Conservation (phyloP, 176 grass and related monocot genomes). For the Eragrostis nindensis region DNA sequence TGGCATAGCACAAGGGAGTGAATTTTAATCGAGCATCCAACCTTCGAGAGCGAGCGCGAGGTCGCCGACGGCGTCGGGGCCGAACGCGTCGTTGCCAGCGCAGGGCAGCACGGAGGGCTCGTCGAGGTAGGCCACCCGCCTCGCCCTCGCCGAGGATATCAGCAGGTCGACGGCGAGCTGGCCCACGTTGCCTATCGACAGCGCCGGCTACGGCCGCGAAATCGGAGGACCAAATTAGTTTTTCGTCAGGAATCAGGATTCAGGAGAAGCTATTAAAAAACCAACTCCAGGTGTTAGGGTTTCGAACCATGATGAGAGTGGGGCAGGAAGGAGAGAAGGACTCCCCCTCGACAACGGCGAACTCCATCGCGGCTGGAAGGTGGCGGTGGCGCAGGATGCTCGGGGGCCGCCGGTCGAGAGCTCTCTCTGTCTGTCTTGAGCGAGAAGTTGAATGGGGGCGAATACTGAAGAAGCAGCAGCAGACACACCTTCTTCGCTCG, state of each 20-base stretch:
- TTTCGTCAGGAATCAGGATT: neutral
- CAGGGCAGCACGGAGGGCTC: conserved; percentile 86
- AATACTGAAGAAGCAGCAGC: neutral
- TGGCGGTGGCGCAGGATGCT: neutral
- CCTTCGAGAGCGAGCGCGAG: conserved; percentile 85
- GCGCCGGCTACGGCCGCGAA: conserved; percentile 62
- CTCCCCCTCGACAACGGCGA: conserved; percentile 57
- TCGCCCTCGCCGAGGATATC: conserved; percentile 63
- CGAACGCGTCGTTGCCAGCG: conserved; percentile 88
- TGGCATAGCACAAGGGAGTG: neutral
- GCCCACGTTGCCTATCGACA: conserved; percentile 97
- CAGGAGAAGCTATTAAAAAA: conserved; percentile 9
- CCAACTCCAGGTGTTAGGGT: conserved; percentile 15
- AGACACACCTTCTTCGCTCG: neutral
- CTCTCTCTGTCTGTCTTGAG: conserved; percentile 35
- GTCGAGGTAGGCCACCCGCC: conserved; percentile 77
- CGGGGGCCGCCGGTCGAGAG: neutral
- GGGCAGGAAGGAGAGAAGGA: conserved; percentile 64
- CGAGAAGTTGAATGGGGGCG: conserved; percentile 25
- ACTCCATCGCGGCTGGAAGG: conserved; percentile 54
- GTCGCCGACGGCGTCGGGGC: conserved; percentile 63
- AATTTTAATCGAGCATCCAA: conserved; percentile 15
- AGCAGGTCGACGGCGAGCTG: conserved; percentile 88
- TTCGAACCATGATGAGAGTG: conserved; percentile 67
- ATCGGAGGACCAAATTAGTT: neutral